Evolutionary conservation across 1,284 basidiomycete species (phyloP).

Genomic region (Gomphus bonarii): DNA sequence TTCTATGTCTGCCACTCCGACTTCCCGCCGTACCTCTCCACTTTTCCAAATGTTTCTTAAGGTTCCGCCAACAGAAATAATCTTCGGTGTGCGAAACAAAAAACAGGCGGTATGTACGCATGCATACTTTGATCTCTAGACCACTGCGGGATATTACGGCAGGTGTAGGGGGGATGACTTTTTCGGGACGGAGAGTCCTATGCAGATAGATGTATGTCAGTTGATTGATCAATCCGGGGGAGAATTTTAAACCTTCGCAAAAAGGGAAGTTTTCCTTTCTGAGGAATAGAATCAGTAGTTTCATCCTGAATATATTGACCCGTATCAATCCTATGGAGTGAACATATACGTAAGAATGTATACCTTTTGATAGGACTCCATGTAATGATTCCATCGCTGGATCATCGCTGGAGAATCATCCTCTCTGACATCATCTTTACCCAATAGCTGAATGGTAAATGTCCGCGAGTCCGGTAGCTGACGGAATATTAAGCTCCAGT

Average conservation of each 20-base stretch:
- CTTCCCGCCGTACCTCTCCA: conserved; percentile 15
- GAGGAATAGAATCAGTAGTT: conserved; percentile 39
- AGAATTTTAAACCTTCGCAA: conserved; percentile 49
- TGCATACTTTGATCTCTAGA: conserved; percentile 77
- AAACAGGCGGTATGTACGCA: conserved; percentile 79
- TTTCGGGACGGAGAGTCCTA: conserved; percentile 18
- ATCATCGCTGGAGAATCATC: conserved; percentile 80
- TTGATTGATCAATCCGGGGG: background rate
- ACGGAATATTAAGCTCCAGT: background rate
- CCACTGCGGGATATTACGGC: conserved; percentile 44
- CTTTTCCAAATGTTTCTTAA: conserved; percentile 15
- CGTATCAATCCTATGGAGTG: background rate
- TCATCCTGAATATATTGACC: conserved; percentile 29
- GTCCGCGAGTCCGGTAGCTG: conserved; percentile 63
- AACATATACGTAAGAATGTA: conserved; percentile 19
- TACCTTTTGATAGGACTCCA: conserved; percentile 81
- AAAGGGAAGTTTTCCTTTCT: conserved; percentile 59
- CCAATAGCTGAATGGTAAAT: conserved; percentile 79
- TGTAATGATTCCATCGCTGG: conserved; percentile 83
- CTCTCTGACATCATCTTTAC: conserved; percentile 80
- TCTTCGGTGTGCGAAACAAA: conserved; percentile 71
- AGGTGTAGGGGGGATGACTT: conserved; percentile 23
- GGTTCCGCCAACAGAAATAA: conserved; percentile 33
- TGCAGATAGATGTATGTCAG: background rate
- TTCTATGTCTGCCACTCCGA: conserved; percentile 17